Evolutionary conservation across 2,329 filamentous ascomycete genomes (phyloP), one percentile per base, ranked within the genome.

Genomic region (Fusarium sp.): DNA sequence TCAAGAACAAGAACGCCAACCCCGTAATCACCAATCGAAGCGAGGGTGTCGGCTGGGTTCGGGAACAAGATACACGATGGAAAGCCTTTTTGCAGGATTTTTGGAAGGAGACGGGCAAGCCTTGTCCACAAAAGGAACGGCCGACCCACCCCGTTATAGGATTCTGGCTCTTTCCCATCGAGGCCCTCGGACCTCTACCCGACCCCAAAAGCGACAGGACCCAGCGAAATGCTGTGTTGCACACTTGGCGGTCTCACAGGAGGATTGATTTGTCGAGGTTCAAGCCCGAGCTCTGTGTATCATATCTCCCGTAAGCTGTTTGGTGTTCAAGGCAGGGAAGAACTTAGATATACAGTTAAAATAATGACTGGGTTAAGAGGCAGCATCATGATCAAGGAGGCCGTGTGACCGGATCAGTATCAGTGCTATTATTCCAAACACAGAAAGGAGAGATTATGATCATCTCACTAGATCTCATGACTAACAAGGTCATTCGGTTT

Each of bases 171-270:
- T 65, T 65, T 18, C 47, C 46, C 1, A 16, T 81, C 16, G 76
- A 75, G 37, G 79, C 77, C 40, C 73, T 81, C 6, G 73, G 69
- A 0, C 75, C 76, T 62, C 64, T 80, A 10, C 70, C 77, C 5
- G 74, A 58, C 0, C 1, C 6, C 4, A 8, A 43, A 4, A 18
- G 6, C 1, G 7, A 15, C 16, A 4, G 27, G 12, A 10, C 12
- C 6, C 13, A 12, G 31, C 31, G 37, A 13, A 13, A 10, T 34
- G 7, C 31, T 7, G 31, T 34, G 31, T 12, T 9, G 31, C 31
- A 9, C 8, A 34, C 23, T 57, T 34, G 31, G 31, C 31, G 12
- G 9, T 34, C 31, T 34, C 12, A 9, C 31, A 34, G 31, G 31
- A 34, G 4, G 31, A 34, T 34, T 9, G 31, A 34, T 6, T 34